phyloP scores from a whole-genome alignment of 495 filamentous ascomycete genomes.

The Podospora fimiseda region DNA sequence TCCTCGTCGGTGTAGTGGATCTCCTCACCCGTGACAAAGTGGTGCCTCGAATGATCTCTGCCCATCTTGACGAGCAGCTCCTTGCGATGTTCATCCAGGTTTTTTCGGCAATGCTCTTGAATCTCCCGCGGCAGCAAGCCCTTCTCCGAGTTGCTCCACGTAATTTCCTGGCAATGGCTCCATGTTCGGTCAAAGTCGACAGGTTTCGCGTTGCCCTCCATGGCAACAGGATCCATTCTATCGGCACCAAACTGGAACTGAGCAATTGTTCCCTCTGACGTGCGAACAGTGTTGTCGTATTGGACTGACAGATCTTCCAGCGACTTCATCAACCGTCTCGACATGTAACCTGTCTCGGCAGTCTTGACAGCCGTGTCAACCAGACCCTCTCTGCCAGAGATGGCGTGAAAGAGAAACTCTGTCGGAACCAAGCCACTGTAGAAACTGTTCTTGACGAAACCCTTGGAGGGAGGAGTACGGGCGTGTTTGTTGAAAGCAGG shows the following conservation, averaged over 20 bases:
- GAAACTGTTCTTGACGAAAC: constrained; percentile 96
- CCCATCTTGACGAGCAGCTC: too few species aligned
- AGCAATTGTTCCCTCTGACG: constrained; percentile 74
- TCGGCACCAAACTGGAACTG: constrained; percentile 98
- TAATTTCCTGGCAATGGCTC: constrained; percentile 72
- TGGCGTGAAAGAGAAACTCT: constrained; percentile 97
- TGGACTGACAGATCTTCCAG: constrained; percentile 86
- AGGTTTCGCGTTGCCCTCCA: constrained; percentile 91
- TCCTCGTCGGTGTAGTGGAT: constrained; percentile 60
- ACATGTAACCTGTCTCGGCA: constrained; percentile 99
- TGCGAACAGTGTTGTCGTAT: constrained; percentile 93
- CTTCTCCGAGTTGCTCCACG: constrained; percentile 67
- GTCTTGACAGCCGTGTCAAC: constrained; percentile 99
- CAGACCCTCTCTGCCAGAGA: constrained; percentile 95
- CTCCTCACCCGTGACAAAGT: constrained; percentile 38
- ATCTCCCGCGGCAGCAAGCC: constrained; percentile 72
- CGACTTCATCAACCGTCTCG: constrained; percentile 93
- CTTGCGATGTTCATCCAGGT: constrained; percentile 57
- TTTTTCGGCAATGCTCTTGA: constrained; percentile 52
- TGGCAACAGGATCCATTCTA: constrained; percentile 88
- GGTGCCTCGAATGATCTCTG: too few species aligned
- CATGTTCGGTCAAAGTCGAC: constrained; percentile 92
- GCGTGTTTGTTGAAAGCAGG: constrained; percentile 94
- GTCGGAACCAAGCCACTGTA: constrained; percentile 84
- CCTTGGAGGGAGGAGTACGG: constrained; percentile 85